Base-by-base conservation (phyloP, 495 filamentous ascomycete genomes). In the Oidiodendron maius region DNA sequence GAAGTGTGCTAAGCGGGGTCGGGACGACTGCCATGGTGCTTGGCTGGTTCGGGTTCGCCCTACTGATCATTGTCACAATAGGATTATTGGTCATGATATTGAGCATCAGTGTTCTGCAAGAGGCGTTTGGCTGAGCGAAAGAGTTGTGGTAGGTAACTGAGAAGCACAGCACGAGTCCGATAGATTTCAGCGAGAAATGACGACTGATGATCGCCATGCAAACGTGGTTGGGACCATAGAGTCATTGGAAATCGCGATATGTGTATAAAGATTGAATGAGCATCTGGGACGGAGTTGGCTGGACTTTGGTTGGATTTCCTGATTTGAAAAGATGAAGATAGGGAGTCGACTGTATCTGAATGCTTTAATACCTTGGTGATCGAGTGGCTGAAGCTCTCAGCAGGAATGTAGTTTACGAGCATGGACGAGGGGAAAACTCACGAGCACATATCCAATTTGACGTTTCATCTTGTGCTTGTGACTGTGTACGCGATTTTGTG, bases 71-170 rank as follows among this genome's bases (percentile, higher is more conserved):
- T 26, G 89, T 95, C 23, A 95, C 91, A 15, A 94, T 96, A 61
- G 91, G 91, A 20, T 64, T 97, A 64, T 71, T 97, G 30, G 84
- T 96, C 54, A 97, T 97, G 91, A 94, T 95, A 52, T 68, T 95
- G 62, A 95, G 89, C 68, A 89, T 95, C 56, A 75, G 78, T 25
- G 70, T 94, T 23, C 42, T 62, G 44, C 42, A 41, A 11, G 57
- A 60, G 30, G 50, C 53, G 34, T 60, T 60, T 37, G 53, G 50
- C 3, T 60, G 53, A 40, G 11, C 12, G 46, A 34, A 58, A 28
- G 38, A 34, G 24, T 16, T 36, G 3, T 13, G 23, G 13, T 16
- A 13, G 12, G 39, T 16, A 22, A 46, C 24, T 9, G 15, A 11
- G 25, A 45, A 20, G 35, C 30, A 20, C 37, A 10, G 23, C 35